A percentile compares a stretch with the other conserved stretches of the same genome.
Evolutionary conservation across 192 early-diverging fungal genomes (phyloP).

Genomic region (Podochytrium sp.): DNA sequence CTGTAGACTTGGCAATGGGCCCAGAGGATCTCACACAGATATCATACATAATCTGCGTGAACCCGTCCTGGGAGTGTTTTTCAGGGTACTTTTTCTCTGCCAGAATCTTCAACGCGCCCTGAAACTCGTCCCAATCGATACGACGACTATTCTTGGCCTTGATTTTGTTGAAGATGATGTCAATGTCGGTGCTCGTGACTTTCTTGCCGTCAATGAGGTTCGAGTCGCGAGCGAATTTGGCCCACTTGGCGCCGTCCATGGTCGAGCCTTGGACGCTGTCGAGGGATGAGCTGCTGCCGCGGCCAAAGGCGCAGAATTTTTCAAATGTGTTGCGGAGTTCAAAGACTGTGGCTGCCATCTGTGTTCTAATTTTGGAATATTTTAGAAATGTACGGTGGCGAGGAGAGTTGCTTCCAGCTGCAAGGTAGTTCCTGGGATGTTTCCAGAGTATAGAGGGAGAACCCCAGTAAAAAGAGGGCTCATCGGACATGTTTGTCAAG

Average conservation of each 20-base stretch:
- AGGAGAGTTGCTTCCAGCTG: too few relatives aligned
- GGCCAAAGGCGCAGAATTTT: constrained; percentile 32
- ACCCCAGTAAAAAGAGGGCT: too few relatives aligned
- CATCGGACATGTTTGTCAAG: too few relatives aligned
- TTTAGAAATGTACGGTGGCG: too few relatives aligned
- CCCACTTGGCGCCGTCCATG: constrained; percentile 33
- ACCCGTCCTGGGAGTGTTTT: constrained; percentile 40
- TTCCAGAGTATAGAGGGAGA: too few relatives aligned
- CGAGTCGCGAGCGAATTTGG: constrained; percentile 56
- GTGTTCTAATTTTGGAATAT: too few relatives aligned
- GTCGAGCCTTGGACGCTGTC: neutral
- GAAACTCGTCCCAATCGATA: constrained; percentile 50
- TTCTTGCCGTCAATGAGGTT: constrained; percentile 50
- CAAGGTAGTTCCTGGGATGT: too few relatives aligned
- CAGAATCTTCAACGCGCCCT: constrained; percentile 42
- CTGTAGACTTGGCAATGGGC: constrained; percentile 4
- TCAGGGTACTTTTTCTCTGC: constrained; percentile 54
- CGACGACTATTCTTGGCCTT: constrained; percentile 53
- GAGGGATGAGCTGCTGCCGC: neutral
- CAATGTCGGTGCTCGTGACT: constrained; percentile 56
- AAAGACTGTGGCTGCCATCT: constrained; percentile 12
- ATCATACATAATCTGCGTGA: constrained; percentile 30
- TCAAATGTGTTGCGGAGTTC: constrained; percentile 15
- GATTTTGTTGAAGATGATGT: constrained; percentile 65
- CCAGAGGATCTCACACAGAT: constrained; percentile 20